A percentile compares a stretch with the other conserved stretches of the same genome.
phyloP scores from a whole-genome alignment of 1,284 basidiomycete genomes.

The Polyporus tsugae region DNA sequence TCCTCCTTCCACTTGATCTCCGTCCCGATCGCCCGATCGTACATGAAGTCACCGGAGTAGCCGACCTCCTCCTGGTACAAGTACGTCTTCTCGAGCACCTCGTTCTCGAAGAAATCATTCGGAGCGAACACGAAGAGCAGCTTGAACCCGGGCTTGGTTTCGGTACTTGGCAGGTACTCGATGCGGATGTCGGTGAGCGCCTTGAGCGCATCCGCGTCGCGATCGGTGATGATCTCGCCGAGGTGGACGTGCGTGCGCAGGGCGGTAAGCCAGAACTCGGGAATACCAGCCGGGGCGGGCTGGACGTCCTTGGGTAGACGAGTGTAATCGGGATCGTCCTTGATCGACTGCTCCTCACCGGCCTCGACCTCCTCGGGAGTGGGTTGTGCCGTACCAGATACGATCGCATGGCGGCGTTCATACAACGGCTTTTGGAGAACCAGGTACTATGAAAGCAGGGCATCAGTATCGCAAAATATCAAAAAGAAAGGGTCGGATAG shows the following conservation, averaged over 20 bases:
- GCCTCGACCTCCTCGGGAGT: slow-evolving; percentile 86
- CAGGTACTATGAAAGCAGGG: slow-evolving; percentile 71
- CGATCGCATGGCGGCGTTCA: slow-evolving; percentile 86
- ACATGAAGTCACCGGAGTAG: slow-evolving; percentile 94
- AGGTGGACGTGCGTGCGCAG: slow-evolving; percentile 92
- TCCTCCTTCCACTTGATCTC: slow-evolving; percentile 98
- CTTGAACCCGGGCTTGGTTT: slow-evolving; percentile 89
- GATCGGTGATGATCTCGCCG: slow-evolving; percentile 91
- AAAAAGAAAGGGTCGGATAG: neutral
- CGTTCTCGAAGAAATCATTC: slow-evolving; percentile 92
- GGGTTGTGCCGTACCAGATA: slow-evolving; percentile 80
- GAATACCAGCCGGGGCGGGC: slow-evolving; percentile 69
- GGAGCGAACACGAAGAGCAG: slow-evolving; percentile 84
- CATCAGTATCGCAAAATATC: slow-evolving; percentile 8
- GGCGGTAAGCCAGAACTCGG: slow-evolving; percentile 98
- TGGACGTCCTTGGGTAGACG: slow-evolving; percentile 59
- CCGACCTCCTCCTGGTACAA: slow-evolving; percentile 94
- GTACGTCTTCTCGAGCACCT: slow-evolving; percentile 91
- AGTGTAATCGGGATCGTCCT: slow-evolving; percentile 73
- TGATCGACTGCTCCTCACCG: slow-evolving; percentile 74
- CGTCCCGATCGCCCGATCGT: slow-evolving; percentile 91
- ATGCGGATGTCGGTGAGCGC: slow-evolving; percentile 74
- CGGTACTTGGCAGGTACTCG: slow-evolving; percentile 70
- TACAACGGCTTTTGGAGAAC: slow-evolving; percentile 88
- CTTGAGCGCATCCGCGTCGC: slow-evolving; percentile 84